These are phyloP conservation scores for Globisporangium megalacanthum DNA, from an alignment of 352 stramenopile genomes.

Conservation along the genomic window DNA sequence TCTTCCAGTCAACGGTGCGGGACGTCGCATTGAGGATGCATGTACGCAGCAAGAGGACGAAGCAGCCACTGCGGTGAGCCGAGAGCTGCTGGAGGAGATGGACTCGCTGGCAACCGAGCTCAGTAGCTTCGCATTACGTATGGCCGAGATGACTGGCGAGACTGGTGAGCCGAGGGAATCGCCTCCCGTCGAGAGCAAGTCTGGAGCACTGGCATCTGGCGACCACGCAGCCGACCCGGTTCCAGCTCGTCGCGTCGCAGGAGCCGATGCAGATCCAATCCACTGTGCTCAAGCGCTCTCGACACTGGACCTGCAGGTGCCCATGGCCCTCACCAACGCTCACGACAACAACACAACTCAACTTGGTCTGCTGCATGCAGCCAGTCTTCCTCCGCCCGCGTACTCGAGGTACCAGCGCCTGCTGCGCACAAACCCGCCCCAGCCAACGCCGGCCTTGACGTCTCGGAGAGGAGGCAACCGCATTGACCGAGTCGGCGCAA, in stretches of 20 bases:
- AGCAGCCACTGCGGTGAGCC: neutral
- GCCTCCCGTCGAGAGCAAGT: neutral
- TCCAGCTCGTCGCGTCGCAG: too few relatives aligned
- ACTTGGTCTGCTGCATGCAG: neutral
- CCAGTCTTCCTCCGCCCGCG: neutral
- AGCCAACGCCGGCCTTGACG: neutral
- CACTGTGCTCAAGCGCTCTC: neutral
- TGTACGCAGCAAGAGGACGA: neutral
- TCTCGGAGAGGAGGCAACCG: neutral
- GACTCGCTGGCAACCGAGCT: constrained; percentile 21
- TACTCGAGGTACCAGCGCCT: constrained; percentile 5
- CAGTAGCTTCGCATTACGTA: constrained; percentile 14
- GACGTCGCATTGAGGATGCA: too few relatives aligned
- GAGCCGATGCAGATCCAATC: too few relatives aligned
- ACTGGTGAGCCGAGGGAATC: neutral
- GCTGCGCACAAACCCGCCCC: constrained; percentile 4
- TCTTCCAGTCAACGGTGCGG: too few relatives aligned
- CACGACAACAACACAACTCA: neutral
- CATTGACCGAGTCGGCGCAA: neutral
- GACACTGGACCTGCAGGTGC: too few relatives aligned
- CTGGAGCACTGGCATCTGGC: neutral
- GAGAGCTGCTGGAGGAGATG: constrained; percentile 5
- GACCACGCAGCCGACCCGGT: neutral
- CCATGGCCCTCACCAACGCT: too few relatives aligned
- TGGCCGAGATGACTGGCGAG: constrained; percentile 2